Evolutionary conservation across 164 flowering plant genomes (phyloP).

Genomic region (Magnolia sinica): DNA sequence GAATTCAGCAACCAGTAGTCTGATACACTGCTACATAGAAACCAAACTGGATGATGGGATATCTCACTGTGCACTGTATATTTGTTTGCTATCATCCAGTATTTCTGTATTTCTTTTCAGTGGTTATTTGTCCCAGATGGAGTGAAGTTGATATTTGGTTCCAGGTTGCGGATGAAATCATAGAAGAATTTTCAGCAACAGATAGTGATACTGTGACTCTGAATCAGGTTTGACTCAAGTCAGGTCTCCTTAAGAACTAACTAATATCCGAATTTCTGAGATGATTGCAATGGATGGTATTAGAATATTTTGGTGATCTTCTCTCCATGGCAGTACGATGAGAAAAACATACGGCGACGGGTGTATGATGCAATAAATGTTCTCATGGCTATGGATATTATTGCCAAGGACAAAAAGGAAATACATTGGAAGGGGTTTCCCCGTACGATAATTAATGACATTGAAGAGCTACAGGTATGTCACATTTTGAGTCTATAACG

Average conservation of each 20-base stretch:
- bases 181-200: conserved; percentile 28
- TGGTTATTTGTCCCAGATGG: neutral
- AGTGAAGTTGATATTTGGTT: neutral
- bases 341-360: conserved; percentile 40
- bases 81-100: neutral
- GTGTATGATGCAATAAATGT: conserved; percentile 48
- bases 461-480: conserved; percentile 30
- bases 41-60: neutral
- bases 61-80: neutral
- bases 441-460: conserved; percentile 16
- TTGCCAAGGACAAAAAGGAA: conserved; percentile 37
- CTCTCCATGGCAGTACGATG: conserved; percentile 23
- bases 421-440: conserved; percentile 44
- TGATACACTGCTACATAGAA: neutral
- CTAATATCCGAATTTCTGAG: neutral
- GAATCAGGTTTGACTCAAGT: conserved; percentile 22
- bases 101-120: neutral
- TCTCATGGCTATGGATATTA: conserved; percentile 42
- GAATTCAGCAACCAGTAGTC: neutral
- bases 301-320: conserved; percentile 1
- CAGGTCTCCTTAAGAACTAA: neutral
- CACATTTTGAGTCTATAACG: neutral
- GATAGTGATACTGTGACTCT: conserved; percentile 9
- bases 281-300: neutral
- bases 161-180: conserved; percentile 42